Base-by-base conservation (phyloP, 2,329 filamentous ascomycete genomes). In the Dothideomycetes sp. region DNA sequence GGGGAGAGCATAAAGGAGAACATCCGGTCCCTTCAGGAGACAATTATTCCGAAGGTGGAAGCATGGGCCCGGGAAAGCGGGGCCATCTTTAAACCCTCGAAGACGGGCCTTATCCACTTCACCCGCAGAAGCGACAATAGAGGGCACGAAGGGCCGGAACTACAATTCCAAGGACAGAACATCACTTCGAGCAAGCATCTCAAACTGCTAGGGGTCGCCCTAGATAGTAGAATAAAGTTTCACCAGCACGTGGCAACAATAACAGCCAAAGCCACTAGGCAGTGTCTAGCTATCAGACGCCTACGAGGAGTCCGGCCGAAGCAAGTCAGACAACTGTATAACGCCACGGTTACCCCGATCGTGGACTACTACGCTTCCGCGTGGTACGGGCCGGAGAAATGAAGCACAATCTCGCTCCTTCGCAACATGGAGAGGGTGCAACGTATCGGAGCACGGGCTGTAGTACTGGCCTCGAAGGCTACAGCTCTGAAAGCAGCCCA, bases 21-120 rank as follows among this genome's bases (percentile, higher is more conserved):
- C 18, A 37, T 37, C 12, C 17, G 5, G 18, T n/a, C 30, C 7
- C 19, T 40, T 3, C 27, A 40, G 12, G 7, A n/a, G 16, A 29
- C 42, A 19, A 36, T 39, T 31, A 10, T 40, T 9, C 34, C 18
- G 27, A 31, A 24, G 45, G 53, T 11, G 47, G 49, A 24, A 52
- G 46, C 7, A 53, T 57, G 19, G 43, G 52, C 41, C 40, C 36
- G 16, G 47, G 27, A 44, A 16, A 44, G 42, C 15, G 22, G 38
- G 3, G 42, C 38, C 5, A 41, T 19, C 12, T 41, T 44, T 22
- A 34, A 44, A 32, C 31, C 29, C 8, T 31, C 31, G 11, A 44
- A 44, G 22, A 44, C 38, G 4, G 34, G 29, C n/a, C 32, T 44
- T n/a, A 38, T 44, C 32, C 32, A 40, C 34, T 43, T 40, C 18